Evolutionary conservation across 2,329 filamentous ascomycete species (phyloP).

Genomic region (Aspergillus carbonarius): DNA sequence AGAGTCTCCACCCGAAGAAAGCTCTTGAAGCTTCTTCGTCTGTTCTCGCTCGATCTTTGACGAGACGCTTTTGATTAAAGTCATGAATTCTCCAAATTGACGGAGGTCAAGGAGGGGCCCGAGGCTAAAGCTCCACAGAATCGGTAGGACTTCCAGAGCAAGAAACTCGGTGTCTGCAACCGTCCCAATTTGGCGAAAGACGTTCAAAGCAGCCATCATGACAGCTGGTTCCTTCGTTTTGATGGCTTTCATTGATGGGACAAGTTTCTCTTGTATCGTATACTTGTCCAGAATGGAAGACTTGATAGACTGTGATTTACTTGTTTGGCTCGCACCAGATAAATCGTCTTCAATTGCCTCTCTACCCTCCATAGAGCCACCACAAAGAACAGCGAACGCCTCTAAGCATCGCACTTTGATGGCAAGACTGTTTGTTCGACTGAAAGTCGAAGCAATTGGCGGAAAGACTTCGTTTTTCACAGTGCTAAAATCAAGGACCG

Average conservation of each 20-base stretch:
- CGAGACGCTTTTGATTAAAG: conserved; percentile 78
- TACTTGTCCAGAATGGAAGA: conserved; percentile 91
- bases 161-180: conserved; percentile 86
- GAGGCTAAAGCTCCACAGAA: conserved; percentile 88
- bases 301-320: conserved; percentile 60
- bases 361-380: conserved; percentile 60
- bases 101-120: conserved; percentile 83
- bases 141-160: conserved; percentile 83
- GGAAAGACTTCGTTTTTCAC: conserved; percentile 98
- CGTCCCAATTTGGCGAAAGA: conserved; percentile 78
- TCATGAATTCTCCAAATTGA: conserved; percentile 89
- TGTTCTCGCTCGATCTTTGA: conserved; percentile 84
- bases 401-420: conserved; percentile 94
- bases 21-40: conserved; percentile 79
- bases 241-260: conserved; percentile 85
- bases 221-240: conserved; percentile 98
- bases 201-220: conserved; percentile 87
- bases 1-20: conserved; percentile 61
- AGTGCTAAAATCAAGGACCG: conserved; percentile 89
- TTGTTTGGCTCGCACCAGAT: conserved; percentile 60
- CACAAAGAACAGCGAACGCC: conserved; percentile 85
- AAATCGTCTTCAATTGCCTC: conserved; percentile 65
- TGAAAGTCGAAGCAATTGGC: conserved; percentile 84
- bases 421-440: conserved; percentile 84
- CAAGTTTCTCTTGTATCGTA: conserved; percentile 95